These are phyloP conservation scores for Oemleria cerasiformis DNA, from an alignment of 306 rosid genomes.

Conservation along the genomic window DNA sequence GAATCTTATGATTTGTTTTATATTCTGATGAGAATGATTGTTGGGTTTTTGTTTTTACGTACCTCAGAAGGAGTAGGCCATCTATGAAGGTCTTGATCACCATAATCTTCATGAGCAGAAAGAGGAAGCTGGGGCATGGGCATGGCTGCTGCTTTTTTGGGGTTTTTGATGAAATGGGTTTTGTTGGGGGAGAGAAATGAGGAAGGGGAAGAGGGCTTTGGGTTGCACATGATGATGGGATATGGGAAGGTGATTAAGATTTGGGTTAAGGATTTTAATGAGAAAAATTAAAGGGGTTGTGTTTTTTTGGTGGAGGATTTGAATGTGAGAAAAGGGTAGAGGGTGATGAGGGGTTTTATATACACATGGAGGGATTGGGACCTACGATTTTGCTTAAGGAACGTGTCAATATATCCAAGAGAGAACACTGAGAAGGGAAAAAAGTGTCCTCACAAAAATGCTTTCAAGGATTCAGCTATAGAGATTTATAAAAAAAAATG, in stretches of 20 bases:
- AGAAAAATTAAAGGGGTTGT: neutral
- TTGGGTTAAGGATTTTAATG: constrained; percentile 2
- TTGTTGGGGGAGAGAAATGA: constrained; percentile 41
- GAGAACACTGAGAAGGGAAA: constrained; percentile 9
- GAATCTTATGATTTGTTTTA: neutral
- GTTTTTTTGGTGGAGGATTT: constrained; percentile 30
- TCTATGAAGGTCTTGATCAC: constrained; percentile 54
- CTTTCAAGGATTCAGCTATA: neutral
- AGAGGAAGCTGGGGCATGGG: constrained; percentile 20
- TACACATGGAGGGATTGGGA: constrained; percentile 41
- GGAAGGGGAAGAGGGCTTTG: constrained; percentile 61
- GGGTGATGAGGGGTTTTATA: constrained; percentile 50
- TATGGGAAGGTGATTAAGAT: too few species aligned
- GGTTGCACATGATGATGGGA: constrained; percentile 47
- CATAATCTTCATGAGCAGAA: neutral
- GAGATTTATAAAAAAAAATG: constrained; percentile 14
- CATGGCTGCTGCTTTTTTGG: constrained; percentile 27
- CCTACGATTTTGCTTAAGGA: constrained; percentile 22
- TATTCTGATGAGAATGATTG: neutral
- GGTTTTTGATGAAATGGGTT: constrained; percentile 42
- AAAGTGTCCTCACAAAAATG: constrained; percentile 17
- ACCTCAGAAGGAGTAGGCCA: constrained; percentile 91
- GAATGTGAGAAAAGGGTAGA: constrained; percentile 16
- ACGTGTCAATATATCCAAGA: constrained; percentile 46
- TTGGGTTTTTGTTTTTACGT: neutral